Evolutionary conservation across 768 basidiomycete genomes (phyloP), one percentile per base, ranked within the genome.

Genomic region (Leccinellum luteum): DNA sequence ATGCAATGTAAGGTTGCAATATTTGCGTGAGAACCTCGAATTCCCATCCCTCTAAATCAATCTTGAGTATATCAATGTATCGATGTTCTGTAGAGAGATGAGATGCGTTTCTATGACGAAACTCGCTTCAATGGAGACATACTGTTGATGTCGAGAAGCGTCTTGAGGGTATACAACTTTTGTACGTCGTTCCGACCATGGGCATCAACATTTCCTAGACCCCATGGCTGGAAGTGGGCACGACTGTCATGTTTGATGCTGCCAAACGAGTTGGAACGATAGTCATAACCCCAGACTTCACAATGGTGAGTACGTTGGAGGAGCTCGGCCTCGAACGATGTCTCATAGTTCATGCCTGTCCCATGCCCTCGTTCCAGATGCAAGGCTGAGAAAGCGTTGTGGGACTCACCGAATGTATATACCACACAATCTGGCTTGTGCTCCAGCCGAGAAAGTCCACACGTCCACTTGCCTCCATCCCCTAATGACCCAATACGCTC

Each of bases 391-490:
- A 45, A 28, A 44, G 34, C 1, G 21, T 1, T 15, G 38, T 54
- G 6, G 44, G 44, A 49, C 65, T 62, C 64, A 84, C 85, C 86
- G 52, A 87, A 77, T 3, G 84, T 83, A 60, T 87, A 88, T 52
- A 88, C 71, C 48, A 86, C 68, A 63, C 86, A 86, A 48, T 82
- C 74, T 21, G 69, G 70, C 68, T 86, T 85, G 51, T 79, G 72
- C 52, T 73, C 73, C 6, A 87, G 70, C 3, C 81, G 76, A 23
- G 81, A 81, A 25, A 87, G 64, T 2, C 87, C 87, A 63, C 87
- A 87, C 15, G 85, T 76, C 83, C 84, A 88, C 71, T 87, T 88
- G 14, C 87, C 86, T 14, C 86, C 86, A 65, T 87, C 86, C 17
- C 85, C 85, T 9, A 87, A 70, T 14, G 78, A 75, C 41, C 78